A percentile compares a stretch with the other conserved stretches of the same genome.
Conservation (phyloP, 176 grass and related monocot genomes). For the Tuctoria greenei region DNA sequence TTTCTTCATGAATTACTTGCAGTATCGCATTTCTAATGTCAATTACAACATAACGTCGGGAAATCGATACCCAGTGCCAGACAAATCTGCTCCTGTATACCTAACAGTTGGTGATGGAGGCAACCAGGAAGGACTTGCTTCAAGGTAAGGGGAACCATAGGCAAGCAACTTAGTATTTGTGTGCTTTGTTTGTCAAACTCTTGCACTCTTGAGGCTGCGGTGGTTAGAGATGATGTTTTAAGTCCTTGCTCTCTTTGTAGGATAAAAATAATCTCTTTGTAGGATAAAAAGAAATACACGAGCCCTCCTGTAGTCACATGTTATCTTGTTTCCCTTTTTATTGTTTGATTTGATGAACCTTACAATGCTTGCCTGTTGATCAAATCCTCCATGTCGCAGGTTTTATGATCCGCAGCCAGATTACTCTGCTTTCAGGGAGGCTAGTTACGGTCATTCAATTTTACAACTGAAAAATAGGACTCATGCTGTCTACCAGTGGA, state of each 20-base stretch:
- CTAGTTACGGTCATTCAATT: constrained; percentile 86
- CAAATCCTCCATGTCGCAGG: constrained; percentile 35
- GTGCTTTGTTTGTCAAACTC: neutral
- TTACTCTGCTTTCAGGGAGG: constrained; percentile 94
- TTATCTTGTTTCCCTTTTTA: neutral
- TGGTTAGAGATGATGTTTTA: neutral
- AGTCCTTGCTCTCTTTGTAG: neutral
- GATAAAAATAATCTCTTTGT: neutral
- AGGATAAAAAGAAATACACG: neutral
- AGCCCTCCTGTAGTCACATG: neutral
- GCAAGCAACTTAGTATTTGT: neutral
- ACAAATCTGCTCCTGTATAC: constrained; percentile 92
- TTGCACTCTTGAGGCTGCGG: neutral
- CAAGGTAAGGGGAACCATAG: constrained; percentile 36
- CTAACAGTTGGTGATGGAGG: constrained; percentile 92
- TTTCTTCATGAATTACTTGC: constrained; percentile 23
- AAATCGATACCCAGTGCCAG: constrained; percentile 62
- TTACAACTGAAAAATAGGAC: constrained; percentile 87
- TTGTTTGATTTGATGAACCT: neutral
- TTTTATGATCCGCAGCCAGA: constrained; percentile 83
- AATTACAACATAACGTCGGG: constrained; percentile 94
- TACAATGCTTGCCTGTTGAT: neutral
- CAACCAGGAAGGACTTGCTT: constrained; percentile 95
- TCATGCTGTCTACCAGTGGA: constrained; percentile 87
- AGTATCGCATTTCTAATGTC: constrained; percentile 95